Base-by-base conservation (phyloP, 805 yeast species). In the Cyberlindnera saturnus region DNA sequence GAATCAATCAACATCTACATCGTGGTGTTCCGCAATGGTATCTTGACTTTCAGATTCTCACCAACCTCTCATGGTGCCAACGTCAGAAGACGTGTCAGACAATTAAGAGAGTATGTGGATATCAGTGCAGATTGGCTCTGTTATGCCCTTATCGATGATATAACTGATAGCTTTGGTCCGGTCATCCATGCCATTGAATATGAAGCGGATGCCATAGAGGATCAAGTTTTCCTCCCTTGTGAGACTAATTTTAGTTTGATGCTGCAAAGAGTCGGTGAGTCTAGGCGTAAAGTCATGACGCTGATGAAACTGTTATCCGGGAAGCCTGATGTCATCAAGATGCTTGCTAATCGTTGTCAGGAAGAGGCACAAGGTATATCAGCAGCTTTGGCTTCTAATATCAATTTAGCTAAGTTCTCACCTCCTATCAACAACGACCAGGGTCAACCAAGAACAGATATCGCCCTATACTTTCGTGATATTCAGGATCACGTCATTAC, bases 401-500 rank as follows among this genome's bases (percentile, higher is more conserved):
- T 65, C 10, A 67, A 66, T 46, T 57, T 68, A 41, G 70, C 71
- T 4, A 65, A 65, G 37, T 41, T 67, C 26, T 64, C 57, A 9
- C 23, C 46, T 2, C 46, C 48, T 18, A 35, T 54, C 46, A 32
- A 39, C 32, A 38, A 50, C 29, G 34, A 32, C 20, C 59, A 61
- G 15, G 70, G 74, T 1, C 77, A 80, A 53, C 96, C 96, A 40
- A 75, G 95, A 56, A 91, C 85, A 26, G 97, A 91, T 56, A 90
- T 90, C 65, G 96, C 95, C 0, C 71, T 90, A 50, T 90, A 87
- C 63, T 66, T 90, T 48, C 96, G 96, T 45, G 98, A 90, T 77
- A 90, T 90, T 59, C 96, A 89, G 66, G 97, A 90, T 73, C 98
- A 90, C 75, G 85, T 91, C 57, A 81, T 90, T 45, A 91, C 98